Base-by-base conservation (phyloP, 1,139 yeast species). In the Taphrina deformans region DNA sequence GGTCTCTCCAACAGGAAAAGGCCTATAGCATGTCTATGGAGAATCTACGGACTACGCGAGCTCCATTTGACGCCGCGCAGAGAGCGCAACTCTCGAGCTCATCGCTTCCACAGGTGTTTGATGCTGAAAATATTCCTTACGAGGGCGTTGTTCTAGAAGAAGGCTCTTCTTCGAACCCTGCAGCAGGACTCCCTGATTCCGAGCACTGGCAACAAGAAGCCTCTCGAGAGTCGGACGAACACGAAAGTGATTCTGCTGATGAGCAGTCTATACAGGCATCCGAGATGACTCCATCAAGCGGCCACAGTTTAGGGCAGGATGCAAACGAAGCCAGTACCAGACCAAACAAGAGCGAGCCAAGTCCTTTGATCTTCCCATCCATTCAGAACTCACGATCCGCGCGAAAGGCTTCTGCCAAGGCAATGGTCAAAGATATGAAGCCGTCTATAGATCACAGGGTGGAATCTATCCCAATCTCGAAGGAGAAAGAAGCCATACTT, bases 401-500 rank as follows among this genome's bases (percentile, higher is more conserved):
- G 27, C 48, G 63, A 6, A 59, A 50, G 51, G 55, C 56, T 5
- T 48, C 63, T 6, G 56, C 56, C 2, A 59, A 59, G 18, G 63
- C 63, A 14, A 29, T 40, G n/a, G 56, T 41, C 21, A 33, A 52
- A 33, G 40, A 33, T 24, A 21, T 59, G 38, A 48, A 29, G 40
- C 63, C 59, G 12, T 18, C 38, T 2, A 29, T 59, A 5, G 66
- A 64, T 27, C 21, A 33, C 10, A 18, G 52, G 18, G 35, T 65
- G 3, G 67, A 65, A 23, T 40, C 64, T 1, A 29, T 62, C 6
- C 73, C 75, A 5, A 51, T 66, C 21, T 70, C 73, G 33, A 68
- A 69, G 31, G 69, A 71, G 46, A 75, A 77, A 59, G 69, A 73
- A 38, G 74, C 77, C 41, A 76, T 77, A 66, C 67, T 80, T 35